Base-by-base conservation (phyloP, 2,329 filamentous ascomycete species). In the Sclerotinia nivalis region DNA sequence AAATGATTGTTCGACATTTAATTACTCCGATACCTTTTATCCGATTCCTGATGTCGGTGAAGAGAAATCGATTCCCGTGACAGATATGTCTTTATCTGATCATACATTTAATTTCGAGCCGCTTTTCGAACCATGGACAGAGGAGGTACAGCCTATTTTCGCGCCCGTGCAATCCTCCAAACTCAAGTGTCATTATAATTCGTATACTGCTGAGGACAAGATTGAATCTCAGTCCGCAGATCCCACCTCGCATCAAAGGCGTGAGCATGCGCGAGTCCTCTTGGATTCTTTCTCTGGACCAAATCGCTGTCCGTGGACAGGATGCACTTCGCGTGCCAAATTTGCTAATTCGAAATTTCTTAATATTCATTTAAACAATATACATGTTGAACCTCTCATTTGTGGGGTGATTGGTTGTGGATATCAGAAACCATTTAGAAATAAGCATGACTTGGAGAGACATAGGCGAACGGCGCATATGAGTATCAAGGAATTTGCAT, bases 371-470 rank as follows among this genome's bases (percentile, higher is more conserved):
- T 25, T 68, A 5, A 45, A 31, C 10, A 68, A 68, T 10, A 68
- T 68, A 28, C 66, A 68, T n/a, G 13, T 68, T 6, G 2, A n/a
- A 13, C 66, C 66, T 1, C 28, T 68, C 6, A 15, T 62, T 5
- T 68, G 66, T 52, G 56, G n/a, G 6, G 8, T 34, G 2, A 12
- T 3, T 8, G 66, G 66, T 4, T 68, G 66, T 1, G 66, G 66
- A 2, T 68, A 62, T 40, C 66, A 68, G 31, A 68, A 62, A 43
- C 66, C 66, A 15, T 68, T 68, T 28, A 37, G 66, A 10, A 68
- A 68, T 25, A 68, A 68, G 25, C 31, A 68, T 54, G 66, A 68
- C 15, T 25, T 68, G 47, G 66, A 68, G 18, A 15, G 66, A 3
- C 66, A 68, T 31, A 43, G 25, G 25, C 43, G 25, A 22, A 68